phyloP scores from a whole-genome alignment of 495 filamentous ascomycete genomes.

The Pyrenula massariospora region DNA sequence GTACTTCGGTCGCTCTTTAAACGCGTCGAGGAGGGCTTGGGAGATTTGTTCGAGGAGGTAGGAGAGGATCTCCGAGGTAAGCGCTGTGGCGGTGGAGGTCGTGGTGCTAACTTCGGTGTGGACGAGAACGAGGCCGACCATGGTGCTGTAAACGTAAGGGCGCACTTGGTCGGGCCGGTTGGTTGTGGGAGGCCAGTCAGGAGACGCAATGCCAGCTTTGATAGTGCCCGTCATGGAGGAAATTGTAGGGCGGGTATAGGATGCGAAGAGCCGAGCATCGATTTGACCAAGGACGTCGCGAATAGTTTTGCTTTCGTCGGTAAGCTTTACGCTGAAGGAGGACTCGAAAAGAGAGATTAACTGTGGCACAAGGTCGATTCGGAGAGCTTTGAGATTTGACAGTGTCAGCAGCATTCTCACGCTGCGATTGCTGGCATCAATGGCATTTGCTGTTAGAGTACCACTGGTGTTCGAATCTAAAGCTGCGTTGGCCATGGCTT shows the following conservation, averaged over 20 bases:
- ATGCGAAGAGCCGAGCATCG: conserved; percentile 76
- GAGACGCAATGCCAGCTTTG: conserved; percentile 51
- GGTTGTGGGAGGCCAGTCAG: conserved; percentile 56
- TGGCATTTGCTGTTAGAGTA: conserved; percentile 35
- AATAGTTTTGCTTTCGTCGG: conserved; percentile 81
- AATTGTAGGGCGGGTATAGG: conserved; percentile 70
- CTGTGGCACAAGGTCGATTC: conserved; percentile 64
- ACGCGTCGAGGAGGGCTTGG: conserved; percentile 55
- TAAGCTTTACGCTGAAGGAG: conserved; percentile 78
- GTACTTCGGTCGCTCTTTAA: conserved; percentile 55
- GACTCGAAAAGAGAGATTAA: conserved; percentile 81
- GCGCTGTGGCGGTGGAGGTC: conserved; percentile 19
- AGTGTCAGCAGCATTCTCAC: conserved; percentile 88
- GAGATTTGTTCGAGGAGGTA: conserved; percentile 70
- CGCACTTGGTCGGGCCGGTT: conserved; percentile 61
- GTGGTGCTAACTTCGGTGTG: conserved; percentile 90
- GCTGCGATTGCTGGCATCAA: conserved; percentile 66
- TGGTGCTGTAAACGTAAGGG: conserved; percentile 77
- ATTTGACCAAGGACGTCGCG: conserved; percentile 83
- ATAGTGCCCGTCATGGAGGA: conserved; percentile 51
- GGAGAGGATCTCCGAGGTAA: conserved; percentile 65
- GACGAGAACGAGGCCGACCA: conserved; percentile 72
- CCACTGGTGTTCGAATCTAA: conserved; percentile 20
- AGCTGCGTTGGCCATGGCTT: conserved; percentile 15
- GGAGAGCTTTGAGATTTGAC: conserved; percentile 72